A percentile compares a stretch with the other conserved stretches of the same genome.
Evolutionary conservation across 208 protist genomes (phyloP).

Genomic region (Trypanosoma congolense): DNA sequence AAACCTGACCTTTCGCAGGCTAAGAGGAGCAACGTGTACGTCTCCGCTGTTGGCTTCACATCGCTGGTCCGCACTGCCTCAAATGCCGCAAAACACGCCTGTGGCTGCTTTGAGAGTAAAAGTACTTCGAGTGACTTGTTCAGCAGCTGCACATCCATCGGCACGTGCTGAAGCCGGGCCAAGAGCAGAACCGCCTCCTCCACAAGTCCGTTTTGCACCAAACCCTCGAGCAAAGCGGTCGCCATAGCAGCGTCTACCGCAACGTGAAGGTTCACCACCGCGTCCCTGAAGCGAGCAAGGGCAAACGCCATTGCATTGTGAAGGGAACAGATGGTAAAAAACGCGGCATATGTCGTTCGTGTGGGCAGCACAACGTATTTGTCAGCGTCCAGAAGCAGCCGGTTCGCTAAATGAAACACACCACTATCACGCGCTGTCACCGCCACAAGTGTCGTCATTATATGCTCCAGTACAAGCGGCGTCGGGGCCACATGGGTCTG

Average conservation of each 20-base stretch:
- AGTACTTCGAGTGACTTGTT: conserved; percentile 82
- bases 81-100: conserved; percentile 69
- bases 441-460: conserved; percentile 66
- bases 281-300: conserved; percentile 57
- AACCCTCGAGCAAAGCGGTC: conserved; percentile 60
- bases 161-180: conserved; percentile 53
- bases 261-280: conserved; percentile 57
- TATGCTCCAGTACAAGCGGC: conserved; percentile 55
- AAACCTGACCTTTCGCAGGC: conserved; percentile 71
- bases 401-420: conserved; percentile 63
- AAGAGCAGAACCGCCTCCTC: conserved; percentile 80
- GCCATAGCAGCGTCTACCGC: conserved; percentile 69
- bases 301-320: conserved; percentile 78
- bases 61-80: conserved; percentile 29
- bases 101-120: conserved; percentile 57
- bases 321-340: conserved; percentile 64
- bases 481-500: conserved; percentile 60
- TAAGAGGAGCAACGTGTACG: conserved; percentile 73
- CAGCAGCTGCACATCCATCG: conserved; percentile 60
- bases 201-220: conserved; percentile 71
- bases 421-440: conserved; percentile 24
- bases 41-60: conserved; percentile 53
- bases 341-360: conserved; percentile 77
- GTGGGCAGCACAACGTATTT: conserved; percentile 76
- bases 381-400: conserved; percentile 74